Evolutionary conservation across 345 rosid genomes (phyloP), one percentile per base, ranked within the genome.

Genomic region (Hypericum perforatum): DNA sequence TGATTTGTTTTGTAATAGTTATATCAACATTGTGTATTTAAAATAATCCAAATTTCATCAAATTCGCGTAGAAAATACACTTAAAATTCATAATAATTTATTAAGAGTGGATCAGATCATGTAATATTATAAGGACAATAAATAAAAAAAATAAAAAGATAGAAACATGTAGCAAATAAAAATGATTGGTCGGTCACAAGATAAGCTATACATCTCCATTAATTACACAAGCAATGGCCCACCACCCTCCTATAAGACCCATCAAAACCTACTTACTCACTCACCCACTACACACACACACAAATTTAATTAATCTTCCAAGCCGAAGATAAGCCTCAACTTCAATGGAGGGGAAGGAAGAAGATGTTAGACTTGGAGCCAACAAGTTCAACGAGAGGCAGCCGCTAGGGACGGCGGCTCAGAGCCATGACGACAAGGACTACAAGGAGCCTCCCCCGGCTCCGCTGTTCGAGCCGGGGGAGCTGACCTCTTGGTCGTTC

Each of bases 371-470:
- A 22, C 32, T 22, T 4, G 32, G 32, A 4, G 32, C 32, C 32
- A 22, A 22, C 32, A 22, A 22, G 32, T 22, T 22, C 32, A 4
- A 1, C 2, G 32, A 22, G 32, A 22, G 32, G 32, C 32, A 22
- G 32, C 32, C 32, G 2, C 1, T 22, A 1, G 32, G 32, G 32
- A 22, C 32, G 4, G 4, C 32, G 2, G 4, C 32, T 4, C 4
- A 22, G 32, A 22, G n/a, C n/a, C n/a, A n/a, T n/a, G n/a, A 1
- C 2, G 32, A 22, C 32, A 46, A 46, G 16, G 50, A 46, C 50
- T 46, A 46, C 50, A 22, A 46, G 10, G 50, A 46, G 8, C 50
- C 50, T 8, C 50, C 50, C 0, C 50, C 50, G 50, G 50, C 50
- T 3, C 50, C 50, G 0, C 4, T 46, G 0, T 12, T 46, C 16